Base-by-base conservation (phyloP, 306 rosid genomes). In the Acacia acuminata region DNA sequence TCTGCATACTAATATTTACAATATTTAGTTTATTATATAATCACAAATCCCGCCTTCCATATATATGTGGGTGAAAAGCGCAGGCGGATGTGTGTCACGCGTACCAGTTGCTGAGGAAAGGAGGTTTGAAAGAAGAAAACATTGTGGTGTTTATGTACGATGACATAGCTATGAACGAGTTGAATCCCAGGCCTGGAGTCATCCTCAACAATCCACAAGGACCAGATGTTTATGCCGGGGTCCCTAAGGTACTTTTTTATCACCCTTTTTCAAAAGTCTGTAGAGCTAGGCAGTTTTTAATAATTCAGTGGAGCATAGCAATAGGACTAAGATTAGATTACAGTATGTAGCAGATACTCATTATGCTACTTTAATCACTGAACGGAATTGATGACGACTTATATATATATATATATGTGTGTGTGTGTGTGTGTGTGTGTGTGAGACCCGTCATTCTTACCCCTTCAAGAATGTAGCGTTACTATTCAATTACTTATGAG, bases 71-170 rank as follows among this genome's bases (percentile, higher is more conserved):
- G 10, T n/a, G n/a, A n/a, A 2, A 63, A 61, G 10, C 45, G 4
- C 64, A 95, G 97, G 92, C 99, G 0, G 99, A 96, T 81, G 90
- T 92, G 58, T 96, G 99, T 56, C 99, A 96, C 75, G 98, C 99
- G 6, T 96, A 93, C 84, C 99, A 93, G 79, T 51, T 96, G 85
- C 80, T 96, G 73, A 90, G 9, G 51, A 91, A 87, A 73, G 98
- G 97, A 3, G 99, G 99, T 60, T 8, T 96, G 34, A 91, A 90
- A 83, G 94, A 96, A 82, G 94, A 96, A 25, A 93, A 96, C 86
- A 92, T 96, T n/a, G 98, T 96, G 83, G 97, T 96, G 74, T 93
- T 96, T 67, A 93, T 93, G 99, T 96, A 91, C 4, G 96, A 96
- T 84, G 99, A 96, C 50, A 93, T 96, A 25, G 99, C 98, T 30